Evolutionary conservation across 257 asterid genomes (phyloP).

Genomic region (Rhazya stricta): DNA sequence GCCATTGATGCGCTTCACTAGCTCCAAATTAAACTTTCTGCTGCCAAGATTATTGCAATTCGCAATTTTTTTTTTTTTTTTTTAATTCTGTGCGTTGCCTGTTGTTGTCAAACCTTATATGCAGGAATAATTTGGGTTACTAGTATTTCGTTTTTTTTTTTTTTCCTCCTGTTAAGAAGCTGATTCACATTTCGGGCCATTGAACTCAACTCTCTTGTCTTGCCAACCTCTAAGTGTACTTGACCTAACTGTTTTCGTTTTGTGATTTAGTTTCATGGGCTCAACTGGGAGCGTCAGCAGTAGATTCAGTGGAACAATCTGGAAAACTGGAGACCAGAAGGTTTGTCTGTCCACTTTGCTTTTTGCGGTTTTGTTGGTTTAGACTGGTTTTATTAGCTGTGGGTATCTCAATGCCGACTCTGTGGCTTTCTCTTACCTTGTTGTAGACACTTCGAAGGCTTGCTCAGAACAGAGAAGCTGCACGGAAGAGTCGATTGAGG

Average conservation of each 20-base stretch:
- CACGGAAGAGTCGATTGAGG: slow-evolving; percentile 85
- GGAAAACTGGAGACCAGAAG: slow-evolving; percentile 44
- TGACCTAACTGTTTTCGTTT: background rate
- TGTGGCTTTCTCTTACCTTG: slow-evolving; percentile 5
- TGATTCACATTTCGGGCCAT: background rate
- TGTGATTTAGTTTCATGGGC: slow-evolving; percentile 26
- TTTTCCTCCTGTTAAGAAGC: background rate
- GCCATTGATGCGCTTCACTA: background rate
- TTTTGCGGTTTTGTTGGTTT: background rate
- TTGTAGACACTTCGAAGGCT: slow-evolving; percentile 73
- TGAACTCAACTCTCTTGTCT: background rate
- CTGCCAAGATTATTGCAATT: background rate
- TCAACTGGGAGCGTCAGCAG: slow-evolving; percentile 18
- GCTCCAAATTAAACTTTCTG: background rate
- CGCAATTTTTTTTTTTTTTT: background rate
- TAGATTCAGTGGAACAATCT: slow-evolving; percentile 35
- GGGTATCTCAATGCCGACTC: background rate
- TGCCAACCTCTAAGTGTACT: background rate
- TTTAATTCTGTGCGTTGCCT: background rate
- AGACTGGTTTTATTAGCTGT: background rate
- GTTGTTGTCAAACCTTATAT: background rate
- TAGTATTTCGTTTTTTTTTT: background rate
- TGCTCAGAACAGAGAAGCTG: slow-evolving; percentile 99
- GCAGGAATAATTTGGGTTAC: no score
- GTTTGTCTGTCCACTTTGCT: slow-evolving; percentile 15